Percentiles rank a stretch among this genome's conserved stretches.
Evolutionary conservation across 2,329 filamentous ascomycete species (phyloP).

Genomic region (Exophiala alcalophila): DNA sequence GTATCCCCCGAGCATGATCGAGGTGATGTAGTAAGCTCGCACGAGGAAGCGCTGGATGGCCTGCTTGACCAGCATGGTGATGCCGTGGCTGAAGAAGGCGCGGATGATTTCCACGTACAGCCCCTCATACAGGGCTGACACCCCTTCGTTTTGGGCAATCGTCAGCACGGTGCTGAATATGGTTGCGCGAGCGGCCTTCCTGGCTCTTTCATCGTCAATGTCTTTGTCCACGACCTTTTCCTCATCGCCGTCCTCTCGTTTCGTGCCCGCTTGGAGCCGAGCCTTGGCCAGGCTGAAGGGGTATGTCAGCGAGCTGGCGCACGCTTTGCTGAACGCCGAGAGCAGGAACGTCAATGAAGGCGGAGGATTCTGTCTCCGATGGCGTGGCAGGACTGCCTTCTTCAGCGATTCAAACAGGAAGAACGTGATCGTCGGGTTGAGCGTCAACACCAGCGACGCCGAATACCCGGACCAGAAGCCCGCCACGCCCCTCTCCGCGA

Average conservation of each 20-base stretch:
- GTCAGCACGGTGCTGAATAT: constrained; percentile 63
- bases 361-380: constrained; percentile 53
- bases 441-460: constrained; percentile 71
- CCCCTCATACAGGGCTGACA: constrained; percentile 69
- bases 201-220: constrained; percentile 34
- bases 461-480: constrained; percentile 90
- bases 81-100: constrained; percentile 79
- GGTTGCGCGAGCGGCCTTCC: constrained; percentile 43
- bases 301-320: constrained; percentile 75
- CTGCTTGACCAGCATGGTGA: constrained; percentile 85
- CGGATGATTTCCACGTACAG: constrained; percentile 73
- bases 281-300: constrained; percentile 84
- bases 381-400: constrained; percentile 54
- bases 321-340: constrained; percentile 74
- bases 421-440: constrained; percentile 85
- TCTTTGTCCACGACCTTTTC: constrained; percentile 29
- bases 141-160: constrained; percentile 62
- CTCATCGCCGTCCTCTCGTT: constrained; percentile 40
- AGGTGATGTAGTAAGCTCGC: constrained; percentile 64
- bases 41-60: constrained; percentile 69
- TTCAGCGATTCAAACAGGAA: constrained; percentile 73
- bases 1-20: constrained; percentile 44
- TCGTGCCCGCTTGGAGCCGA: constrained; percentile 61
- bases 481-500: constrained; percentile 64
- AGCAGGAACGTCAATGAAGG: constrained; percentile 59